phyloP scores from a whole-genome alignment of 2,329 filamentous ascomycete species.

The Talaromyces sp. region DNA sequence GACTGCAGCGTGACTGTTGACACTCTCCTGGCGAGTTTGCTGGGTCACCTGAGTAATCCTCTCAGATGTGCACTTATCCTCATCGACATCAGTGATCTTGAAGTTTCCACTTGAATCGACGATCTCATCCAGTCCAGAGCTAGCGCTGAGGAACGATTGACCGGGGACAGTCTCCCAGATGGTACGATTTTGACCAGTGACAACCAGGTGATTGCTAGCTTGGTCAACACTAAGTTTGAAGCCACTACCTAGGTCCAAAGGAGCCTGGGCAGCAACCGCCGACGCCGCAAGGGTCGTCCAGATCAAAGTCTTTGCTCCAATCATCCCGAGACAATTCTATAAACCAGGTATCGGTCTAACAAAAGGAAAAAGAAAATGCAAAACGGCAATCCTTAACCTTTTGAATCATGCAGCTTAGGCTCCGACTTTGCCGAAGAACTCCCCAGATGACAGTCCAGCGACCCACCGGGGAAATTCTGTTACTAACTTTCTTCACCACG shows the following conservation, averaged over 20 bases:
- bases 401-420: background rate
- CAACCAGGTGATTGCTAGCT: constrained; percentile 11
- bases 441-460: background rate
- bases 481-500: background rate
- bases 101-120: constrained; percentile 27
- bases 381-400: background rate
- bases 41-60: constrained; percentile 12
- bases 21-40: constrained; percentile 10
- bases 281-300: constrained; percentile 18
- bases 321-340: constrained; percentile 6
- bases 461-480: constrained; percentile 1
- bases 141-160: constrained; percentile 23
- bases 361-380: background rate
- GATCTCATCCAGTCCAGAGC: constrained; percentile 21
- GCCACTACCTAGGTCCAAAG: constrained; percentile 20
- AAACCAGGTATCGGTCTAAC: background rate
- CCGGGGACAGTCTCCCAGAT: constrained; percentile 24
- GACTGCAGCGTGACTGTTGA: constrained; percentile 17
- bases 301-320: constrained; percentile 11
- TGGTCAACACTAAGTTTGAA: constrained; percentile 15
- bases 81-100: constrained; percentile 26
- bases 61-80: constrained; percentile 22
- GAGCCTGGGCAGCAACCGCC: constrained; percentile 11
- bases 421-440: background rate
- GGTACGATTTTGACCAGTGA: constrained; percentile 5